phyloP scores from a whole-genome alignment of 2,329 filamentous ascomycete genomes.

The Camillea tinctor region DNA sequence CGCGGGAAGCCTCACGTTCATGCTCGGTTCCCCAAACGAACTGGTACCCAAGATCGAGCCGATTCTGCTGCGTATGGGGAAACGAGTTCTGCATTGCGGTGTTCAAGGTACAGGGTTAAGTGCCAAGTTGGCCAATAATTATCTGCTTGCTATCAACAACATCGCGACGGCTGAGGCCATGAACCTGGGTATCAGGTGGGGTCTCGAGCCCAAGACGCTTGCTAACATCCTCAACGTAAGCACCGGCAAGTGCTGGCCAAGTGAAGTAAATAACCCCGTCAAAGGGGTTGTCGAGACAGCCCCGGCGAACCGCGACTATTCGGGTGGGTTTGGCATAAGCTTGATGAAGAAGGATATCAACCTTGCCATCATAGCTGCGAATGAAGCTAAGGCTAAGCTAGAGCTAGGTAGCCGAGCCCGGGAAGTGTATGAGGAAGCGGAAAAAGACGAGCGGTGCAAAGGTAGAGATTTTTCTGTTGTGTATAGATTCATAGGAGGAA shows the following conservation, averaged over 20 bases:
- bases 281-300: conserved; percentile 75
- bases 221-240: conserved; percentile 88
- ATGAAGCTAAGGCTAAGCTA: conserved; percentile 64
- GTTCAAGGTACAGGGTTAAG: conserved; percentile 81
- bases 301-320: conserved; percentile 74
- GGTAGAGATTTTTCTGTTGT: conserved; percentile 81
- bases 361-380: conserved; percentile 70
- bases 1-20: conserved; percentile 89
- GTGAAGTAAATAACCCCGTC: conserved; percentile 93
- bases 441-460: conserved; percentile 58
- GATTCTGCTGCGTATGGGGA: conserved; percentile 79
- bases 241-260: conserved; percentile 95
- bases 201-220: conserved; percentile 62
- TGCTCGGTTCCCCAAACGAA: conserved; percentile 72
- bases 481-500: conserved; percentile 66
- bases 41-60: conserved; percentile 65
- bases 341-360: conserved; percentile 80
- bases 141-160: conserved; percentile 91
- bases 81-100: conserved; percentile 82
- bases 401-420: conserved; percentile 62
- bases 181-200: conserved; percentile 62
- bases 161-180: conserved; percentile 67
- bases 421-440: conserved; percentile 66
- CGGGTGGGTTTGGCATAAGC: conserved; percentile 72
- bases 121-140: conserved; percentile 96